phyloP scores from a whole-genome alignment of 1,284 basidiomycete genomes.

The Athelia psychrophila region DNA sequence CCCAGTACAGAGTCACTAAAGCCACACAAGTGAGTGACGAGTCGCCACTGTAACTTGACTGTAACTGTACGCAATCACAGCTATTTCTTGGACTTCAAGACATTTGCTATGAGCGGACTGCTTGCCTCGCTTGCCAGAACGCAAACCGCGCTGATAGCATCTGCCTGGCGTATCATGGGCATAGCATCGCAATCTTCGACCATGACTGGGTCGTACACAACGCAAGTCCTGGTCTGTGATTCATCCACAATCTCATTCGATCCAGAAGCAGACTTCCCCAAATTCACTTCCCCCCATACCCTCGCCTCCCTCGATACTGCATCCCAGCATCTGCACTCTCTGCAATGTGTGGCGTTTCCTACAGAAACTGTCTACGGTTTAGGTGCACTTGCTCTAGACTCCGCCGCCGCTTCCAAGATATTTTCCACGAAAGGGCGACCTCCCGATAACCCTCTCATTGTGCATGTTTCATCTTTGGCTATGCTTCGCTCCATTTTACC shows the following conservation, averaged over 20 bases:
- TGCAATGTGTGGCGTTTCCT: constrained; percentile 80
- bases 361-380: constrained; percentile 99
- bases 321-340: constrained; percentile 41
- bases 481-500: constrained; percentile 84
- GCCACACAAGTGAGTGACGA: no score
- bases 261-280: constrained; percentile 33
- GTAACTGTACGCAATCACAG: no score
- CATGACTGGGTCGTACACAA: constrained; percentile 11
- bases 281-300: constrained; percentile 43
- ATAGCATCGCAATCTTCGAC: not conserved
- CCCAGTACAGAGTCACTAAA: no score
- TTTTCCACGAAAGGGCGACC: constrained; percentile 93
- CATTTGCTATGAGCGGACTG: not conserved
- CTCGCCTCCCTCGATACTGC: constrained; percentile 45
- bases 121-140: not conserved
- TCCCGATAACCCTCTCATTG: constrained; percentile 96
- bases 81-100: no score
- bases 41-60: no score
- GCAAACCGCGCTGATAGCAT: not conserved
- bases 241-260: constrained; percentile 51
- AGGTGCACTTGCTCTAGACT: constrained; percentile 79
- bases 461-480: constrained; percentile 84
- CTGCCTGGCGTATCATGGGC: not conserved
- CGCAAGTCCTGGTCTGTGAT: constrained; percentile 53
- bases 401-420: constrained; percentile 69